Evolutionary conservation across 352 stramenopile genomes (phyloP), one percentile per base, ranked within the genome.

Genomic region (Globisporangium yorkense): DNA sequence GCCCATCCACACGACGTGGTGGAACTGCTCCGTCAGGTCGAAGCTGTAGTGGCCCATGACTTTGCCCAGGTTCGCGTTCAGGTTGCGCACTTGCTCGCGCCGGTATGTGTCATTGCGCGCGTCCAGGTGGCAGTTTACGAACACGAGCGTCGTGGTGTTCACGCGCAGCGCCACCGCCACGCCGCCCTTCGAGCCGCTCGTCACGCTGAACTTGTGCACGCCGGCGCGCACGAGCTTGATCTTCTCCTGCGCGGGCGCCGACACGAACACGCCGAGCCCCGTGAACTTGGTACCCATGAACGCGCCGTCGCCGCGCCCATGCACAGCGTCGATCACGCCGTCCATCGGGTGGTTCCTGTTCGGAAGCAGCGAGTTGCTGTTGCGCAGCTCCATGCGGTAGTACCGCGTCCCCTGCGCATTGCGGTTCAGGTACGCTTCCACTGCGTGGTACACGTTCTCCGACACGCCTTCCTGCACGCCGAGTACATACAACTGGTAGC

Each of bases 1-100:
- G 18, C 87, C 87, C 78, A 93, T 92, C 87, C 87, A 96, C 8
- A 96, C 75, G 2, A 96, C 77, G 56, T 96, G 85, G 68, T 96
- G 85, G 64, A 95, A 94, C 62, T 94, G 80, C 62, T 93, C 78
- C 6, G 80, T 93, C 10, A 96, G 57, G 52, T 94, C 84, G 51
- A 91, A 94, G 57, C 68, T 87, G 52, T 73, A 67, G 57, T 91
- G 80, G 15, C 85, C 87, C 75, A 96, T 90, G 20, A 90, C 68
- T 35, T 77, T 80, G 44, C 85, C 85, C 13, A 96, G 61, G 46
- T 81, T 83, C 1, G 79, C 75, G 44, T 93, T 88, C 54, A 95
- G 64, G 41, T 80, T 89, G 24, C 79, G 66, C 59, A 93, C 92
- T 68, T 96, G 87, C 35, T 94, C 79, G 33, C 84, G 83, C 4